phyloP scores from a whole-genome alignment of 75 land plant species.

The Picea sitchensis region DNA sequence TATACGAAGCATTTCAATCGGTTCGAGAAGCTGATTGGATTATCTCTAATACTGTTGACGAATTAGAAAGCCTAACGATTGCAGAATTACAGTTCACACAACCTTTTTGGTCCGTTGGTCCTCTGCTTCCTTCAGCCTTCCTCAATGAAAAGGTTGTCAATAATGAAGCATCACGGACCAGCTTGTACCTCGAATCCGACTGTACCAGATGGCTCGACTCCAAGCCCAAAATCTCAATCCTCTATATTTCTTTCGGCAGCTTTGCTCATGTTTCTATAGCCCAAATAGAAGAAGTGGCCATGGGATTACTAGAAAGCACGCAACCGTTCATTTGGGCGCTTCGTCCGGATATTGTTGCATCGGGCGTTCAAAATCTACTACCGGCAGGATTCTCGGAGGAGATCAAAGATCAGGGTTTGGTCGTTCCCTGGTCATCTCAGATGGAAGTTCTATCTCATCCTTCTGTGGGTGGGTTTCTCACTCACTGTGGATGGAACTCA shows the following conservation, averaged over 20 bases:
- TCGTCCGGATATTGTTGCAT: slow-evolving; percentile 35
- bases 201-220: slow-evolving; percentile 45
- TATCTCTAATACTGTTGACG: slow-evolving; percentile 31
- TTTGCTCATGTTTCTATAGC: slow-evolving; percentile 23
- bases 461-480: slow-evolving; percentile 48
- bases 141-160: no score
- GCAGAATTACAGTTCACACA: slow-evolving; percentile 14
- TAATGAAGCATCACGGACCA: neutral
- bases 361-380: slow-evolving; percentile 21
- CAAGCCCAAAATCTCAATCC: slow-evolving; percentile 29
- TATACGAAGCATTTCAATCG: slow-evolving; percentile 29
- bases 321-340: slow-evolving; percentile 50
- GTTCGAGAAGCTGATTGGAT: slow-evolving; percentile 31
- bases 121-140: slow-evolving; percentile 23
- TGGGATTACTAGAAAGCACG: slow-evolving; percentile 26
- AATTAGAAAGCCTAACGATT: slow-evolving; percentile 25
- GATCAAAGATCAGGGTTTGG: slow-evolving; percentile 24
- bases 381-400: slow-evolving; percentile 42
- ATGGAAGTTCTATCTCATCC: slow-evolving; percentile 35
- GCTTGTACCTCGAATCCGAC: slow-evolving; percentile 43
- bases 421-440: slow-evolving; percentile 45
- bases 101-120: slow-evolving; percentile 34
- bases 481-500: slow-evolving; percentile 72
- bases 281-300: slow-evolving; percentile 32
- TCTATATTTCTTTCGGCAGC: slow-evolving; percentile 61